phyloP scores from a whole-genome alignment of 1,284 basidiomycete genomes.

The Irpex sp. region DNA sequence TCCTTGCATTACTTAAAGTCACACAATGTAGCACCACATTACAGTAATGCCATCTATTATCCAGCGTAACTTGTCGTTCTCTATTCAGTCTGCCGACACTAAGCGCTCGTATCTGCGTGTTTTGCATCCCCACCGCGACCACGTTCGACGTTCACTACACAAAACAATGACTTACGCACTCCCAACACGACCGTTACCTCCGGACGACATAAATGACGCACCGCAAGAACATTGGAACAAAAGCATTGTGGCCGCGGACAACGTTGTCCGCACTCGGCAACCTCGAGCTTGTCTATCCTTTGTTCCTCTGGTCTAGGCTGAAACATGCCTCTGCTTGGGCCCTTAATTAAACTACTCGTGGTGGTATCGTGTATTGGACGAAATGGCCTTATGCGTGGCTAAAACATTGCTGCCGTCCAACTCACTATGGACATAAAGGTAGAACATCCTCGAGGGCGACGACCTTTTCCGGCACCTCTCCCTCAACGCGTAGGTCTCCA shows the following conservation, averaged over 20 bases:
- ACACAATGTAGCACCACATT: neutral
- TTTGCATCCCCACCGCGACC: neutral
- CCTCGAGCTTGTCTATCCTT: neutral
- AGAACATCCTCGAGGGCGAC: neutral
- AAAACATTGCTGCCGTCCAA: neutral
- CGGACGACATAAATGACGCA: neutral
- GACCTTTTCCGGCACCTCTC: neutral
- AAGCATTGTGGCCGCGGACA: neutral
- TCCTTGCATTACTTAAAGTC: neutral
- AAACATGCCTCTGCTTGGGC: neutral
- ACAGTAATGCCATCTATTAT: neutral
- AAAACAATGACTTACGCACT: too few relatives aligned
- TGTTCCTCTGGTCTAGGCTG: neutral
- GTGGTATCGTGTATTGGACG: neutral
- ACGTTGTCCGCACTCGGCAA: neutral
- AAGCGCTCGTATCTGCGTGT: too few relatives aligned
- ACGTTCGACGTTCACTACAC: neutral
- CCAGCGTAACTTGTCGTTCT: too few relatives aligned
- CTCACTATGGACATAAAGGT: neutral
- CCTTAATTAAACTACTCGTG: neutral
- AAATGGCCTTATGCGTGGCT: neutral
- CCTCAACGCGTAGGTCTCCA: neutral
- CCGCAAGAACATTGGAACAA: neutral
- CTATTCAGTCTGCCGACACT: too few relatives aligned
- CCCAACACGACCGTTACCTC: neutral